Evolutionary conservation across 345 rosid species (phyloP).

Genomic region (Moricandia moricandioides): DNA sequence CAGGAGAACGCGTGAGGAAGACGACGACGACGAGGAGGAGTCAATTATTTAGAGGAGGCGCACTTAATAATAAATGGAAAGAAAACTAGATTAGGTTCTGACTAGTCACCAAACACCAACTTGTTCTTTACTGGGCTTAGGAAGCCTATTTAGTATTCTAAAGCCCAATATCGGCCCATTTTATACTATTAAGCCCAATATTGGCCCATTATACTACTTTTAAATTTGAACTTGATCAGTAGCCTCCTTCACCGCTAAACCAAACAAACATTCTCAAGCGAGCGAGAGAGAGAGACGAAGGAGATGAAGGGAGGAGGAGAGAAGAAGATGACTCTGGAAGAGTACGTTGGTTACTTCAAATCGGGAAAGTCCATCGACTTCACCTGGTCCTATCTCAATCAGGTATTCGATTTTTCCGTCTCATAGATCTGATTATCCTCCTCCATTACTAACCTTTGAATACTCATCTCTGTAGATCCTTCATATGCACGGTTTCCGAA

Average conservation of each 20-base stretch:
- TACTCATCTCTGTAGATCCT: not conserved
- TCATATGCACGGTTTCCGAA: not conserved
- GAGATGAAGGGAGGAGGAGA: slow-evolving; percentile 18
- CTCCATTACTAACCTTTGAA: not conserved
- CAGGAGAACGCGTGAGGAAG: slow-evolving; percentile 27
- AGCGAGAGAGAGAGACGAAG: not conserved
- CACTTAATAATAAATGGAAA: not conserved
- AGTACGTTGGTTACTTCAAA: slow-evolving; percentile 28
- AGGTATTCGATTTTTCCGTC: slow-evolving; percentile 5
- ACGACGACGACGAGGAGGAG: not conserved
- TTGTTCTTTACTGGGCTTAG: not conserved
- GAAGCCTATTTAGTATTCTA: too few species aligned
- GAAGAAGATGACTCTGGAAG: slow-evolving; percentile 32
- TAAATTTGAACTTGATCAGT: too few species aligned
- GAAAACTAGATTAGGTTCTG: not conserved
- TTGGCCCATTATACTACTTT: too few species aligned
- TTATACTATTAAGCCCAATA: too few species aligned
- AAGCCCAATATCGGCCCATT: too few species aligned
- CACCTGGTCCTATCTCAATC: slow-evolving; percentile 33
- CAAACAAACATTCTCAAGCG: too few species aligned
- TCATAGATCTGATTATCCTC: not conserved
- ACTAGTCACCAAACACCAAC: not conserved
- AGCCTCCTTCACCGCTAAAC: too few species aligned
- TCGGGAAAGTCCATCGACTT: not conserved
- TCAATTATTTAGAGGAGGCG: not conserved